A percentile compares a stretch with the other conserved stretches of the same genome.
These are phyloP conservation scores for Elongisporangium prolatum DNA, from an alignment of 352 stramenopile species.

Conservation along the genomic window DNA sequence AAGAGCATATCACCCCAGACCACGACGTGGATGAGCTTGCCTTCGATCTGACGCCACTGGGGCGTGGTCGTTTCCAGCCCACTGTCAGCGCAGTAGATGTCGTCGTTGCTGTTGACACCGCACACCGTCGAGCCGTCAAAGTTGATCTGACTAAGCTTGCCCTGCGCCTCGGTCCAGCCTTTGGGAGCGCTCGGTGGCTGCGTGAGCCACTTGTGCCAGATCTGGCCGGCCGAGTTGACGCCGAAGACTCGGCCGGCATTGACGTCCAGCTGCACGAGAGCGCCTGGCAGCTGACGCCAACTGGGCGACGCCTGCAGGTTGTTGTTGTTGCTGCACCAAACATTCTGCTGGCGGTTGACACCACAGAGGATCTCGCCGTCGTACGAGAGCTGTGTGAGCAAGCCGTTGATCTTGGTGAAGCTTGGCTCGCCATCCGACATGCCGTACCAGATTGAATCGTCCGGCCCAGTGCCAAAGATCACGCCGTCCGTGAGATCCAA, in stretches of 20 bases:
- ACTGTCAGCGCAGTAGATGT: slow-evolving; percentile 12
- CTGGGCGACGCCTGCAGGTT: slow-evolving; percentile 9
- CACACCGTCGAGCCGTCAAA: slow-evolving; percentile 25
- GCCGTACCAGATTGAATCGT: slow-evolving; percentile 15
- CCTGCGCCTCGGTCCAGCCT: slow-evolving; percentile 14
- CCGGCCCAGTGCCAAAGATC: slow-evolving; percentile 9
- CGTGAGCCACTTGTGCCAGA: slow-evolving; percentile 4
- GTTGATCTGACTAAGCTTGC: slow-evolving; percentile 18
- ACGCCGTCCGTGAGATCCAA: slow-evolving; percentile 17
- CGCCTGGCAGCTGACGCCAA: slow-evolving; percentile 14
- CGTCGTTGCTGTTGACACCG: slow-evolving; percentile 14
- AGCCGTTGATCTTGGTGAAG: slow-evolving; percentile 9
- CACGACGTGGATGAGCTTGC: slow-evolving; percentile 17
- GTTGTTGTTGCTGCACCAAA: slow-evolving; percentile 9
- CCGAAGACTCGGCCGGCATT: slow-evolving; percentile 19
- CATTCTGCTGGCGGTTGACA: slow-evolving; percentile 4
- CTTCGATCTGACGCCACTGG: slow-evolving; percentile 15
- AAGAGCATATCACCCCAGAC: slow-evolving; percentile 24
- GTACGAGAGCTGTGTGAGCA: slow-evolving; percentile 13
- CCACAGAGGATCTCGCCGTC: slow-evolving; percentile 23
- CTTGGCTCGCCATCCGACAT: slow-evolving; percentile 14
- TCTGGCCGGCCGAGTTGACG: slow-evolving; percentile 2
- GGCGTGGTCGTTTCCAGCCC: slow-evolving; percentile 3
- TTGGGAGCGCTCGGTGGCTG: neutral
- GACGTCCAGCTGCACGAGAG: slow-evolving; percentile 16